phyloP scores from a whole-genome alignment of 2,329 filamentous ascomycete genomes.

The Pestalotiopsis sp. region DNA sequence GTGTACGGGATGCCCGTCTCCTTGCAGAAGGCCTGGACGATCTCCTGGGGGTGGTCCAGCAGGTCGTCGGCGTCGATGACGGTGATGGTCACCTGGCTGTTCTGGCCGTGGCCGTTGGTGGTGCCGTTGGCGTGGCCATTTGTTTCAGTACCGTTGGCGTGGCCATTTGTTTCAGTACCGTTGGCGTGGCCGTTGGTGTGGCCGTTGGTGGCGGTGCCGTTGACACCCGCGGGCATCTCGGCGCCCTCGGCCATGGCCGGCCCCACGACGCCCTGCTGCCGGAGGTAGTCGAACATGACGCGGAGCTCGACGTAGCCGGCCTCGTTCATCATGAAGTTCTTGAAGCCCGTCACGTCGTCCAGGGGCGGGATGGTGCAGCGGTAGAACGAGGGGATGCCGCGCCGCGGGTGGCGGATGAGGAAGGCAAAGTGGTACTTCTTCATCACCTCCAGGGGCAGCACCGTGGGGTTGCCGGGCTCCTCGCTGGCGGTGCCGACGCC shows the following conservation, averaged over 20 bases:
- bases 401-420: conserved; percentile 92
- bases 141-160: conserved; percentile 53
- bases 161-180: conserved; percentile 64
- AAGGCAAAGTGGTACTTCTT: conserved; percentile 92
- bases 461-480: conserved; percentile 79
- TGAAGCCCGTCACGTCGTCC: conserved; percentile 79
- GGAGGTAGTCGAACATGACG: conserved; percentile 83
- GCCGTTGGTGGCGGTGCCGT: conserved; percentile 32
- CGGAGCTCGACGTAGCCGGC: conserved; percentile 90
- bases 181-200: conserved; percentile 49
- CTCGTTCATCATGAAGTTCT: conserved; percentile 83
- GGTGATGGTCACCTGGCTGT: conserved; percentile 66
- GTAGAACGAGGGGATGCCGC: conserved; percentile 90
- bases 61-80: conserved; percentile 94
- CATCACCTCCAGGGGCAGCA: conserved; percentile 75
- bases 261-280: conserved; percentile 69
- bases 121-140: conserved; percentile 38
- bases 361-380: conserved; percentile 91
- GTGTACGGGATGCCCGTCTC: conserved; percentile 78
- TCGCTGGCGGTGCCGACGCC: conserved; percentile 21
- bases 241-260: conserved; percentile 57
- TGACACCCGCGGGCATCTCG: conserved; percentile 21
- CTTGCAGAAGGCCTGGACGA: conserved; percentile 79
- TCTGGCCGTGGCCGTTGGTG: conserved; percentile 27
- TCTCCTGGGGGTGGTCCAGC: conserved; percentile 78